Conservation (phyloP, 257 asterid species). For the Forsythia suspensa region DNA sequence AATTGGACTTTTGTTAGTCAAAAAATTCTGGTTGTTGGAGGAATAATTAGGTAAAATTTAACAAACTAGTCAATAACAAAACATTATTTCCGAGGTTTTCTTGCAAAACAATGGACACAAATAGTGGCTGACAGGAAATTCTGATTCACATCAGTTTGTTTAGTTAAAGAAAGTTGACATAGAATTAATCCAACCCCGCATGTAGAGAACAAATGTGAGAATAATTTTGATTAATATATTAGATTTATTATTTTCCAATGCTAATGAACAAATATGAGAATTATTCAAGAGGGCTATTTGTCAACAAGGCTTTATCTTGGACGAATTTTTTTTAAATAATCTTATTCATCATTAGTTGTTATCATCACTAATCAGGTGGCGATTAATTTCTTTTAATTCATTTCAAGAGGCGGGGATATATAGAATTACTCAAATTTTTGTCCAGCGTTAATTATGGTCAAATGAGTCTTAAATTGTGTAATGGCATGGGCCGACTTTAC, state of each 20-base stretch:
- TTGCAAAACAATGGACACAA: constrained; percentile 20
- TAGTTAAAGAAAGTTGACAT: constrained; percentile 19
- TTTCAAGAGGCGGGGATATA: no score
- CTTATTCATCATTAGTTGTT: no score
- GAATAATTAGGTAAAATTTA: constrained; percentile 6
- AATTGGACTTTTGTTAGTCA: constrained; percentile 27
- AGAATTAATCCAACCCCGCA: constrained; percentile 12
- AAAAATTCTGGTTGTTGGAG: constrained; percentile 15
- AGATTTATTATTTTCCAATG: not conserved
- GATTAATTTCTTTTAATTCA: no score
- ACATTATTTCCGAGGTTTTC: constrained; percentile 5
- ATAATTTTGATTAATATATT: constrained; percentile 17
- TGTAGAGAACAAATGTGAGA: constrained; percentile 22
- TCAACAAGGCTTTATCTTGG: not conserved
- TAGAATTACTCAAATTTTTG: no score
- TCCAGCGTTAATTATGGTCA: no score
- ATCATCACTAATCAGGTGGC: no score
- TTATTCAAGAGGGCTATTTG: not conserved
- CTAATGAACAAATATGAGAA: constrained; percentile 27
- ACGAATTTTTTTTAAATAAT: no score
- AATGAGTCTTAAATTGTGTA: no score
- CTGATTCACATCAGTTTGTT: constrained; percentile 13
- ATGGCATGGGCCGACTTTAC: not conserved
- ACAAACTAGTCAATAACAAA: constrained; percentile 6
- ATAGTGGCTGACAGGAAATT: constrained; percentile 7